These are phyloP conservation scores for Linum usitatissimum DNA, from an alignment of 345 rosid genomes.

Conservation along the genomic window DNA sequence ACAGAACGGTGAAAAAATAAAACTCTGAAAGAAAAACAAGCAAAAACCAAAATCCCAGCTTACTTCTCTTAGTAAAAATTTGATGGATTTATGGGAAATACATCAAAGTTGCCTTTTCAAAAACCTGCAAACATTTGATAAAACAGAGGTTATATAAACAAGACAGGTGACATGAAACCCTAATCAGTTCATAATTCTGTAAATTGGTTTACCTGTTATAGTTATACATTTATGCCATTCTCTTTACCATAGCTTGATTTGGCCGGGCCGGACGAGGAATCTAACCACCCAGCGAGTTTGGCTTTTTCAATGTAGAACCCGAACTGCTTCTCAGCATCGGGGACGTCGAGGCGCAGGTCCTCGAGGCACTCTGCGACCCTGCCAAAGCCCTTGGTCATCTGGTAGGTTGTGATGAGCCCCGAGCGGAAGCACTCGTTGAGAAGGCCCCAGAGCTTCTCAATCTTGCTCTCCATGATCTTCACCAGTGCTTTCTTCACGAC, in stretches of 20 bases:
- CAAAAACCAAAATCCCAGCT: not conserved
- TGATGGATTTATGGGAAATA: not conserved
- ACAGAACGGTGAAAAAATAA: not conserved
- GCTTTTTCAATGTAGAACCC: conserved; percentile 44
- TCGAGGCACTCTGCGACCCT: conserved; percentile 61
- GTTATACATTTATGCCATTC: conserved; percentile 20
- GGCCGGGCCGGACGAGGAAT: conserved; percentile 31
- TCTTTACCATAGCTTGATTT: conserved; percentile 26
- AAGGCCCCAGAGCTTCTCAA: conserved; percentile 43
- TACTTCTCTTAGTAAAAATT: not conserved
- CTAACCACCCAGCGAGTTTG: conserved; percentile 56
- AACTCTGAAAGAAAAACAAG: not conserved
- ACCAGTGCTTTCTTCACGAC: conserved; percentile 67
- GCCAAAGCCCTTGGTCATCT: conserved; percentile 69
- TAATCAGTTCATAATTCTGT: not conserved
- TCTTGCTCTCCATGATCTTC: conserved; percentile 50
- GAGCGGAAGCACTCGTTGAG: conserved; percentile 46
- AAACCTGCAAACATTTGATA: not conserved
- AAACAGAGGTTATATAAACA: too few relatives aligned
- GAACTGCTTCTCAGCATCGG: conserved; percentile 57
- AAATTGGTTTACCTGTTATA: not conserved
- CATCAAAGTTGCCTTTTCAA: not conserved
- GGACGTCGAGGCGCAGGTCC: conserved; percentile 72
- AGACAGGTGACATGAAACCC: not conserved
- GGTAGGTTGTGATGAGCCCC: conserved; percentile 62